Conservation (phyloP, 371 early-diverging fungal genomes). For the Parasitella parasitica region DNA sequence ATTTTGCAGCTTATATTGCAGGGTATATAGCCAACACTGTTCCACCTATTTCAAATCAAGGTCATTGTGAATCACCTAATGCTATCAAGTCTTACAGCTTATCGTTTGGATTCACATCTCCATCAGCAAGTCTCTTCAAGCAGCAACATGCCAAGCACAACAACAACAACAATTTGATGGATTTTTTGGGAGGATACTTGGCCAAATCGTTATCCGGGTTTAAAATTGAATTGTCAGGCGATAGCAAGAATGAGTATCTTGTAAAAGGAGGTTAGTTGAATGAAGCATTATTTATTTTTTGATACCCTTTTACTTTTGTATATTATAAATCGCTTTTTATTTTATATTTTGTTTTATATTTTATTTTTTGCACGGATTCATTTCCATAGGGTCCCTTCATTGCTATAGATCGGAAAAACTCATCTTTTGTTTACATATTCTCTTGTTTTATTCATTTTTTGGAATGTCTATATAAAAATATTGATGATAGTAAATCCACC, state of each 20-base stretch:
- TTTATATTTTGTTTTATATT: too few relatives aligned
- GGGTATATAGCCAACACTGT: slow-evolving; percentile 6
- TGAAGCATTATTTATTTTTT: slow-evolving; percentile 8
- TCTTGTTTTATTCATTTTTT: not conserved
- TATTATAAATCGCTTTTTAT: too few relatives aligned
- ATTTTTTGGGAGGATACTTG: slow-evolving; percentile 49
- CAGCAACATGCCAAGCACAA: not conserved
- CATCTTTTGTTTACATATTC: not conserved
- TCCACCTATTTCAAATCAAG: slow-evolving; percentile 11
- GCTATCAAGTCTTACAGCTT: slow-evolving; percentile 18
- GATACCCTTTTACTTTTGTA: not conserved
- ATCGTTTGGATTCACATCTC: slow-evolving; percentile 25
- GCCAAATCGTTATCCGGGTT: slow-evolving; percentile 49
- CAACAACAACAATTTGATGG: slow-evolving; percentile 25
- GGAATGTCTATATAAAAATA: not conserved
- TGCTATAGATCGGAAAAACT: too few relatives aligned
- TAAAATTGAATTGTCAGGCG: slow-evolving; percentile 39
- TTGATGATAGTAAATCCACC: not conserved
- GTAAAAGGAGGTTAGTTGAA: slow-evolving; percentile 50
- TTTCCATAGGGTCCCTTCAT: too few relatives aligned
- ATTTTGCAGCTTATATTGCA: slow-evolving; percentile 36
- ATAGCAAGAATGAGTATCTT: slow-evolving; percentile 31
- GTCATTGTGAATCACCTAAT: slow-evolving; percentile 30
- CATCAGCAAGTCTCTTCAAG: not conserved
- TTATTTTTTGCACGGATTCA: too few relatives aligned